phyloP scores from a whole-genome alignment of 1,284 basidiomycete genomes.

The Tylopilus sp. region DNA sequence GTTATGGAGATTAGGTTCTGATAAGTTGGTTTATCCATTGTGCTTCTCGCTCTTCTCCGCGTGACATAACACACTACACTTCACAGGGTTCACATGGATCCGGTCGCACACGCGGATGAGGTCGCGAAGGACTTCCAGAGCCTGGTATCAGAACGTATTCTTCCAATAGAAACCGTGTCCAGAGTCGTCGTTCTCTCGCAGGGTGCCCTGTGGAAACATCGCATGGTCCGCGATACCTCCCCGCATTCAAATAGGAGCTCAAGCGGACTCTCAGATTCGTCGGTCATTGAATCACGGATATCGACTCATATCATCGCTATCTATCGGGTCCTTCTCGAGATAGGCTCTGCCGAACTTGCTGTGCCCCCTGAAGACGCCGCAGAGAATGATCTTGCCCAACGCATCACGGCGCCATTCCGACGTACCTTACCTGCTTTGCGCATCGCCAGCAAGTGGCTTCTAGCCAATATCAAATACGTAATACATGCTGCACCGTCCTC shows the following conservation, averaged over 20 bases:
- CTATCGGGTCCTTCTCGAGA: conserved; percentile 62
- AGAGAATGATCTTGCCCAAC: conserved; percentile 66
- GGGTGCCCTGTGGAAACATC: conserved; percentile 79
- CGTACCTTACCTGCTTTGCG: conserved; percentile 85
- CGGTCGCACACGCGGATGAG: conserved; percentile 34
- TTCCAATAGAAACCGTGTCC: conserved; percentile 76
- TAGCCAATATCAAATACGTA: conserved; percentile 75
- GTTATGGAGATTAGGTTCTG: conserved; percentile 57
- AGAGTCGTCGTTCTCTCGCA: conserved; percentile 73
- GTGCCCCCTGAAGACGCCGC: conserved; percentile 47
- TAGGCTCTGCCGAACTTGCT: conserved; percentile 59
- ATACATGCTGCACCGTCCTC: conserved; percentile 35
- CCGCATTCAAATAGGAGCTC: conserved; percentile 33
- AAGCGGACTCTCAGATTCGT: conserved; percentile 18
- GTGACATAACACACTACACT: not conserved
- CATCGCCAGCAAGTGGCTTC: conserved; percentile 87
- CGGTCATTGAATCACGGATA: conserved; percentile 61
- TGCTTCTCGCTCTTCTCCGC: conserved; percentile 1
- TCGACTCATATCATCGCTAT: conserved; percentile 73
- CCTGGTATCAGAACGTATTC: conserved; percentile 62
- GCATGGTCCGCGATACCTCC: conserved; percentile 55
- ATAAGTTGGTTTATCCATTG: conserved; percentile 48
- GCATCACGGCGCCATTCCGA: conserved; percentile 82
- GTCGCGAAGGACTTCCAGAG: conserved; percentile 52
- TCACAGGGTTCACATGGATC: conserved; percentile 19